Percentiles rank a stretch among this genome's conserved stretches.
These are phyloP conservation scores for Phytophthora crassamura DNA, from an alignment of 352 stramenopile species.

Conservation along the genomic window DNA sequence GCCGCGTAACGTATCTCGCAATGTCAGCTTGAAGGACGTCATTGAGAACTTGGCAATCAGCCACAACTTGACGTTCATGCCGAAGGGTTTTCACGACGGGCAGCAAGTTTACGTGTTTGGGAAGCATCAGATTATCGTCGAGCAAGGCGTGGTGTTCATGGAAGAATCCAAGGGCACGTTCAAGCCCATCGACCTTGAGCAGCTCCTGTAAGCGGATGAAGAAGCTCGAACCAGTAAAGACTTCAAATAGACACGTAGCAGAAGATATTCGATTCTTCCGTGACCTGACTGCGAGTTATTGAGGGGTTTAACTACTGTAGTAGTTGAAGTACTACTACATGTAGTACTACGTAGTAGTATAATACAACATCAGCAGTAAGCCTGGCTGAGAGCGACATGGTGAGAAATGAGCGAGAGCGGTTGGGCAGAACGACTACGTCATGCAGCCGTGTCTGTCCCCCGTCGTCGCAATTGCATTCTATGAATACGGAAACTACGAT, in stretches of 20 bases:
- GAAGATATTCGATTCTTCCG: too few relatives aligned
- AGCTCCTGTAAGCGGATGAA: conserved; percentile 51
- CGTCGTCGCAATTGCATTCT: conserved; percentile 27
- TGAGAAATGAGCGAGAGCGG: conserved; percentile 15
- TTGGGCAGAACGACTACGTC: conserved; percentile 27
- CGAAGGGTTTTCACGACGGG: conserved; percentile 77
- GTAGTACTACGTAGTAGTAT: too few relatives aligned
- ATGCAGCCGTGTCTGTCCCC: conserved; percentile 28
- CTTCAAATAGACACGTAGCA: conserved; percentile 12
- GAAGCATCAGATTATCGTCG: conserved; percentile 83
- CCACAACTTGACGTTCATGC: conserved; percentile 84
- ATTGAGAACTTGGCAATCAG: conserved; percentile 83
- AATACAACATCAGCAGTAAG: too few relatives aligned
- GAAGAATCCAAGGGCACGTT: conserved; percentile 71
- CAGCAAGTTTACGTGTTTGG: conserved; percentile 86
- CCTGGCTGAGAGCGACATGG: too few relatives aligned
- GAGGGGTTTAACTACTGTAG: too few relatives aligned
- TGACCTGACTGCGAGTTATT: too few relatives aligned
- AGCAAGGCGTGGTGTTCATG: conserved; percentile 84
- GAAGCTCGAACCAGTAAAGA: background rate
- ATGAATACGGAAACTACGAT: conserved; percentile 26
- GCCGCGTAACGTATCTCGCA: conserved; percentile 43
- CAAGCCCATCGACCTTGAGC: conserved; percentile 77
- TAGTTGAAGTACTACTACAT: too few relatives aligned
- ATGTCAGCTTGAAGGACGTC: conserved; percentile 81